A percentile compares a stretch with the other conserved stretches of the same genome.
These are phyloP conservation scores for Lophiostoma macrostomum DNA, from an alignment of 495 filamentous ascomycete species.

Conservation along the genomic window DNA sequence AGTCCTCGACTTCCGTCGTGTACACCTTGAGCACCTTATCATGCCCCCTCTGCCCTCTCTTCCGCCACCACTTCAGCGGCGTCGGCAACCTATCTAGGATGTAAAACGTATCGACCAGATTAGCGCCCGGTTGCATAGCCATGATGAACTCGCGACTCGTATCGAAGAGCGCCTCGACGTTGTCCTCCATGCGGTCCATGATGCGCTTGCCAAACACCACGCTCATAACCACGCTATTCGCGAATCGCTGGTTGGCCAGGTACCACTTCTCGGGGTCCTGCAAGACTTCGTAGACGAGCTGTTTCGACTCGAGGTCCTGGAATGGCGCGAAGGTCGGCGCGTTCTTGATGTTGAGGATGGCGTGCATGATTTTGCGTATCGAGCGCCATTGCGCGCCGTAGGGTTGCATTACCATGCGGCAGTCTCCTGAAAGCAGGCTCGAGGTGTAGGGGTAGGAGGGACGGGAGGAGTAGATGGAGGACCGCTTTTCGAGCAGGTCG, in stretches of 20 bases:
- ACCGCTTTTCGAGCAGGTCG: slow-evolving; percentile 40
- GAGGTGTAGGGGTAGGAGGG: slow-evolving; percentile 35
- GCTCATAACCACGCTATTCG: slow-evolving; percentile 21
- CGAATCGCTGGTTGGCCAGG: slow-evolving; percentile 10
- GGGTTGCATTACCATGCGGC: slow-evolving; percentile 36
- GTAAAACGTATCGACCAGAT: slow-evolving; percentile 17
- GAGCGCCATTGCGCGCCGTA: slow-evolving; percentile 35
- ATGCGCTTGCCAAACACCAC: slow-evolving; percentile 16
- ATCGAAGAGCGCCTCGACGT: slow-evolving; percentile 8
- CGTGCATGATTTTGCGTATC: slow-evolving; percentile 24
- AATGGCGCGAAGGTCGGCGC: slow-evolving; percentile 11
- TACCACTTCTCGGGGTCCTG: slow-evolving; percentile 11
- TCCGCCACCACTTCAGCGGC: slow-evolving; percentile 7
- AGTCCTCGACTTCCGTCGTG: not conserved
- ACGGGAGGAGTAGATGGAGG: slow-evolving; percentile 35
- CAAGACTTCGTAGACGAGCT: slow-evolving; percentile 11
- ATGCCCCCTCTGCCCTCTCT: not conserved
- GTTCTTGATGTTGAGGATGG: slow-evolving; percentile 14
- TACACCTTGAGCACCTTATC: not conserved
- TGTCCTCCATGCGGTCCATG: not conserved
- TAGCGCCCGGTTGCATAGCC: slow-evolving; percentile 16
- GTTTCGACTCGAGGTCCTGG: slow-evolving; percentile 19
- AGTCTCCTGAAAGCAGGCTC: slow-evolving; percentile 35
- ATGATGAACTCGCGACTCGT: slow-evolving; percentile 8
- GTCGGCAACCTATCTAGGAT: slow-evolving; percentile 5